Evolutionary conservation across 352 stramenopile genomes (phyloP).

Genomic region (Thalassiosira hispida): DNA sequence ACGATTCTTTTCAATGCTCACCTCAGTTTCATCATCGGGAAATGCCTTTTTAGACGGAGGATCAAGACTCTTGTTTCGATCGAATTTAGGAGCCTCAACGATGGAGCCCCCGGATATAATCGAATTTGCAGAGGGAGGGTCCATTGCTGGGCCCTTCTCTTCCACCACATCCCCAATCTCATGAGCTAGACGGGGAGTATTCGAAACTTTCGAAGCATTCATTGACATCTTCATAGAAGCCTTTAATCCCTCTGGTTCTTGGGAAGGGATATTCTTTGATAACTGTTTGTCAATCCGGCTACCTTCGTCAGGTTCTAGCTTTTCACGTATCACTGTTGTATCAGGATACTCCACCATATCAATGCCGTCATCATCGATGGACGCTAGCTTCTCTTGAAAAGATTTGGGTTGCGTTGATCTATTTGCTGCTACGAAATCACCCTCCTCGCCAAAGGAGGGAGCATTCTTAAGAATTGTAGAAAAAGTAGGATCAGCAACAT

Average conservation of each 20-base stretch:
- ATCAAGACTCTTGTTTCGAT: conserved; percentile 14
- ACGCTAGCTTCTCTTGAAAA: conserved; percentile 6
- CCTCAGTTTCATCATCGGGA: conserved; percentile 40
- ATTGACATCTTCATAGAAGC: conserved; percentile 27
- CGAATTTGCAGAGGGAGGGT: conserved; percentile 26
- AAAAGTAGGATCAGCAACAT: background rate
- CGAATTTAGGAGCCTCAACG: background rate
- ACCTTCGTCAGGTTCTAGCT: conserved; percentile 27
- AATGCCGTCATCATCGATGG: conserved; percentile 18
- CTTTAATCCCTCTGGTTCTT: conserved; percentile 41
- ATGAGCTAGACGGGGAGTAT: background rate
- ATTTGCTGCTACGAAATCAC: conserved; percentile 18
- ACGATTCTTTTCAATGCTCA: conserved; percentile 16
- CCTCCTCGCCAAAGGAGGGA: conserved; percentile 5
- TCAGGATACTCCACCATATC: conserved; percentile 27
- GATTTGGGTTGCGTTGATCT: background rate
- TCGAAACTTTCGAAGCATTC: conserved; percentile 1
- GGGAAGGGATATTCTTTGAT: background rate
- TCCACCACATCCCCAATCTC: background rate
- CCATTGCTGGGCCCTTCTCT: conserved; percentile 1
- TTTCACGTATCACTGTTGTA: conserved; percentile 10
- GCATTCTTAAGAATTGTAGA: background rate
- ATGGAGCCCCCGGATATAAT: background rate
- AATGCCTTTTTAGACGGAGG: conserved; percentile 19
- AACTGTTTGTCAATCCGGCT: conserved; percentile 8